Evolutionary conservation across 257 asterid genomes (phyloP), one percentile per base, ranked within the genome.

Genomic region (Gentiana macrophylla): DNA sequence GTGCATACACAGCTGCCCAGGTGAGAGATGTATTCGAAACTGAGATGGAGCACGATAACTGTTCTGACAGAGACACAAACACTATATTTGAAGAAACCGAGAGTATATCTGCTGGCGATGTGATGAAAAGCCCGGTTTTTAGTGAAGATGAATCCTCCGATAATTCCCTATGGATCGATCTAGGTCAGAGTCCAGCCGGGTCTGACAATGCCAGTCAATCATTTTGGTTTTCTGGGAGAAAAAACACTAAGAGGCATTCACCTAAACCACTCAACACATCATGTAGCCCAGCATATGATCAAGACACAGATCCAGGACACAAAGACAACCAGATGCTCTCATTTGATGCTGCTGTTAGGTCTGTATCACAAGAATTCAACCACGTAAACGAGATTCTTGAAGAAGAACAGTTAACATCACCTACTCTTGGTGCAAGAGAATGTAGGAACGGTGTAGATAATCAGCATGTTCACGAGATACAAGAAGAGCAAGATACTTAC

Each of bases 61-160:
- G 77, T 55, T 92, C 99, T 0, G 99, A 92, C 53, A 83, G 85
- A 64, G 98, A 92, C 61, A 72, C 97, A 0, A 92, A 95, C 86
- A 88, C 99, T 35, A 80, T 92, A 37, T 88, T 92, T 61, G 99
- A 92, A 74, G 99, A 92, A 74, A 78, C 81, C 0, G 99, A 88
- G 60, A 92, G 91, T 68, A 67, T 92, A 24, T 92, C 97, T 9
- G 77, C 88, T 5, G 99, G 99, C 52, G 99, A 92, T 68, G 78
- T 92, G 45, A 92, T 92, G 87, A 92, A 78, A 80, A 92, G 99
- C 74, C 95, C 97, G 0, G 94, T 85, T 10, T 88, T 88, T 62
- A 92, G 99, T 50, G 99, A 92, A 72, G 99, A 92, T 49, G 99
- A 88, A 54, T 92, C 99, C 4, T 85, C 95, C 1, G 99, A 92